Evolutionary conservation across 192 early-diverging fungal species (phyloP).

Genomic region (Coemansia interrupta): DNA sequence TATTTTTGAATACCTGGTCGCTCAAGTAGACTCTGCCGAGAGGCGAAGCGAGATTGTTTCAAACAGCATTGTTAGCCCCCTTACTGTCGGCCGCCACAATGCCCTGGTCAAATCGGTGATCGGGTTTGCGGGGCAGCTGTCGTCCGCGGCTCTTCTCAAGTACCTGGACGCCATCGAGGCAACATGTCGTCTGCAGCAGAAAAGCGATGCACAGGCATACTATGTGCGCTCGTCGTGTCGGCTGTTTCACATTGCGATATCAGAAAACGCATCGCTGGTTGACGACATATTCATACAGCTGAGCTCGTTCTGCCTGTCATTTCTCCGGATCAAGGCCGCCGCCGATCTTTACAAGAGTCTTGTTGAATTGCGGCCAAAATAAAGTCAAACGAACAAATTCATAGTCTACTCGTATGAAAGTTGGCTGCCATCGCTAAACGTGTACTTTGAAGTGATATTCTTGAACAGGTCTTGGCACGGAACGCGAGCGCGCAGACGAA

Average conservation of each 20-base stretch:
- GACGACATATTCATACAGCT: conserved; percentile 37
- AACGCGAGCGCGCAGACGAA: conserved; percentile 67
- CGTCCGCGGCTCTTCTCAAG: conserved; percentile 20
- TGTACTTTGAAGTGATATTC: conserved; percentile 32
- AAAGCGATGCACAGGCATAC: conserved; percentile 17
- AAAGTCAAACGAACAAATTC: background rate
- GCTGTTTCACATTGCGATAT: conserved; percentile 27
- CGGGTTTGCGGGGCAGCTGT: conserved; percentile 7
- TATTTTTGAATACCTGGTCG: background rate
- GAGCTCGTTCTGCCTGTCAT: conserved; percentile 43
- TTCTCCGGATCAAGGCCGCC: conserved; percentile 39
- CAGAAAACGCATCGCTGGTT: conserved; percentile 15
- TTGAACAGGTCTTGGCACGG: conserved; percentile 45
- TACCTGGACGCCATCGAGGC: conserved; percentile 46
- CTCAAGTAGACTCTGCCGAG: background rate
- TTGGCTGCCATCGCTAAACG: conserved; percentile 30
- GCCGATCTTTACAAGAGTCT: conserved; percentile 38
- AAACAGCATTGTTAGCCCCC: conserved; percentile 25
- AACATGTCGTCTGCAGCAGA: conserved; percentile 28
- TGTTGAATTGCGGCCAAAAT: background rate
- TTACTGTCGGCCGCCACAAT: conserved; percentile 34
- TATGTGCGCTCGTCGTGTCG: conserved; percentile 31
- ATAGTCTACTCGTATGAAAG: conserved; percentile 13
- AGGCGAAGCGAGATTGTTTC: conserved; percentile 18
- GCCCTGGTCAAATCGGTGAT: conserved; percentile 25